Percentiles rank a stretch among this genome's conserved stretches.
These are phyloP conservation scores for Ascochyta clinopodiicola DNA, from an alignment of 2,329 filamentous ascomycete species.

Conservation along the genomic window DNA sequence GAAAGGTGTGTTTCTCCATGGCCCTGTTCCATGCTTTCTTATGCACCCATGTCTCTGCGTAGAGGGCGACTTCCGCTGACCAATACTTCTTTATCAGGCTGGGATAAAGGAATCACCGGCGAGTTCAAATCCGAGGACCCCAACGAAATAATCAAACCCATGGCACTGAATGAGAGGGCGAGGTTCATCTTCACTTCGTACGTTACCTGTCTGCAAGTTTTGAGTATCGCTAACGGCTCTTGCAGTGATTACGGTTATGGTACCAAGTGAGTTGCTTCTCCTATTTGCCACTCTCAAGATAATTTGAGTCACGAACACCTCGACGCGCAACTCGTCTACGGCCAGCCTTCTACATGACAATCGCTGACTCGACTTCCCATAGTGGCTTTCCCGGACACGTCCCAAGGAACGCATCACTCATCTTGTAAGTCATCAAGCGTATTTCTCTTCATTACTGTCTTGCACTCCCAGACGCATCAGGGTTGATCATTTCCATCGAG, in stretches of 20 bases:
- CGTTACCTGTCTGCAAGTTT: slow-evolving; percentile 35
- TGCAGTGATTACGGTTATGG: slow-evolving; percentile 49
- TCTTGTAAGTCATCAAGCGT: slow-evolving; percentile 72
- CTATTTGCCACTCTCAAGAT: slow-evolving; percentile 3
- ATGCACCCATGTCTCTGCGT: not conserved
- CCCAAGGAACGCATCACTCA: slow-evolving; percentile 73
- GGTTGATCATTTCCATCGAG: too few relatives aligned
- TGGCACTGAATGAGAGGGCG: slow-evolving; percentile 91
- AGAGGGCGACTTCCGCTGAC: not conserved
- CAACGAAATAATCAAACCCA: slow-evolving; percentile 55
- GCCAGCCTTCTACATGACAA: too few relatives aligned
- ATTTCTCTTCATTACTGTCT: too few relatives aligned
- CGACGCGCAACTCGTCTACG: not conserved
- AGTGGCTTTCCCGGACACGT: slow-evolving; percentile 83
- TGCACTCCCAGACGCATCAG: too few relatives aligned
- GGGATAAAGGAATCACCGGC: slow-evolving; percentile 71
- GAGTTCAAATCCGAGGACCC: slow-evolving; percentile 14
- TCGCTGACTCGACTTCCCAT: slow-evolving; percentile 28
- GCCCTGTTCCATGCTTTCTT: too few relatives aligned
- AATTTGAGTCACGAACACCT: slow-evolving; percentile 1
- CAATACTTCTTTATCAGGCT: slow-evolving; percentile 44
- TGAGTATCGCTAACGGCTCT: slow-evolving; percentile 25
- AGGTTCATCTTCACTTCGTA: slow-evolving; percentile 82
- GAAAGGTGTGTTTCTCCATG: slow-evolving; percentile 65
- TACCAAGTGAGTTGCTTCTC: slow-evolving; percentile 39